phyloP scores from a whole-genome alignment of 2,329 filamentous ascomycete genomes.

The Claviceps spartinae region DNA sequence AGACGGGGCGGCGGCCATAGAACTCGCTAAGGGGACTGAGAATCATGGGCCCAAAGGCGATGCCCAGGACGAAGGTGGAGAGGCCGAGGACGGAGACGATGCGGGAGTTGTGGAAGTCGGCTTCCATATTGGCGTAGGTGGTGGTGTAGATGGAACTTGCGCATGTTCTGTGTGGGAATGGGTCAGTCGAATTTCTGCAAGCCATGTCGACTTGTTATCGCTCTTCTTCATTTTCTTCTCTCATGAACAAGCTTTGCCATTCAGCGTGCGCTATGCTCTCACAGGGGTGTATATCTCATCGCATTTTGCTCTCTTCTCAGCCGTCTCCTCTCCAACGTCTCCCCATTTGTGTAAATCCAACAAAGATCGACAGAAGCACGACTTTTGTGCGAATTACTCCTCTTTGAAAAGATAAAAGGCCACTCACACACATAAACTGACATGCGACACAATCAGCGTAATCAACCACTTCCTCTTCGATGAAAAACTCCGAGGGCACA shows the following conservation, averaged over 20 bases:
- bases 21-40: conserved; percentile 58
- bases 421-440: conserved; percentile 72
- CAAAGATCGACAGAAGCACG: too few species aligned
- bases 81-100: conserved; percentile 68
- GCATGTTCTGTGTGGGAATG: conserved; percentile 45
- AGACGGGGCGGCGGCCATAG: conserved; percentile 71
- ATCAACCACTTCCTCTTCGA: conserved; percentile 64
- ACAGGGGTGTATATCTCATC: too few species aligned
- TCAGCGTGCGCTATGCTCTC: too few species aligned
- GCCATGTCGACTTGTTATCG: not conserved
- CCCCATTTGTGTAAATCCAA: too few species aligned
- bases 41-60: conserved; percentile 48
- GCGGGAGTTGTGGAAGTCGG: conserved; percentile 58
- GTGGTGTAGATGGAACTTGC: conserved; percentile 80
- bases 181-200: not conserved
- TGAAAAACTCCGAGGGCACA: conserved; percentile 58
- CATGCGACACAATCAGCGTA: conserved; percentile 57
- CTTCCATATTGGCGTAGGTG: conserved; percentile 64
- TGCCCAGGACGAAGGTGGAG: conserved; percentile 69
- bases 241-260: not conserved
- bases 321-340: too few species aligned
- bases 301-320: too few species aligned
- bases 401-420: not conserved
- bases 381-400: too few species aligned
- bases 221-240: not conserved